Percentiles rank a stretch among this genome's conserved stretches.
These are phyloP conservation scores for Thecaphora frezii DNA, from an alignment of 1,284 basidiomycete species.

Conservation along the genomic window DNA sequence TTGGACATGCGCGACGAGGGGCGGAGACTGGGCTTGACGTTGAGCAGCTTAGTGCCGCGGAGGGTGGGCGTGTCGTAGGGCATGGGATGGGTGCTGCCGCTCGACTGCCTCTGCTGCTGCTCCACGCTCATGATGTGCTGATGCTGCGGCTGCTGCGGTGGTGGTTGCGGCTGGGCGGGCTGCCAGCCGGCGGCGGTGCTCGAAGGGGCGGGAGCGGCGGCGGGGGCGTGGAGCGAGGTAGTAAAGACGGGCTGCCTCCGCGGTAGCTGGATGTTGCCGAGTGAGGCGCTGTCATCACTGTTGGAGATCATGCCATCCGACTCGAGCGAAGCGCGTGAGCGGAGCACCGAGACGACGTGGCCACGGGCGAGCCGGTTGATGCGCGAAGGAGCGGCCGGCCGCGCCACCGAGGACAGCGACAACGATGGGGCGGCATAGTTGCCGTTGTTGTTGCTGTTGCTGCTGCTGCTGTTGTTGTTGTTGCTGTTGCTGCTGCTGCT, in stretches of 20 bases:
- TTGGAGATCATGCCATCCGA: neutral
- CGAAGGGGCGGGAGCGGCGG: too few relatives aligned
- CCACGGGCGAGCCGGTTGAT: neutral
- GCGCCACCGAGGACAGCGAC: neutral
- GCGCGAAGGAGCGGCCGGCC: too few relatives aligned
- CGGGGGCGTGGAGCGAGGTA: neutral
- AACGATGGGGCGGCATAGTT: neutral
- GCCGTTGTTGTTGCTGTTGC: too few relatives aligned
- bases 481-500: too few relatives aligned
- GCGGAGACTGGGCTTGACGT: neutral
- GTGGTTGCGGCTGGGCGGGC: too few relatives aligned
- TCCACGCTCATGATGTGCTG: neutral
- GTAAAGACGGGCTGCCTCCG: conserved; percentile 2
- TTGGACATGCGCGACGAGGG: neutral
- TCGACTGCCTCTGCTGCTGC: neutral
- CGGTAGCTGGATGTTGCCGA: neutral
- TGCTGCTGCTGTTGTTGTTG: too few relatives aligned
- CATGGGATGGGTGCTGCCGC: neutral
- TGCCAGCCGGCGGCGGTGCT: too few relatives aligned
- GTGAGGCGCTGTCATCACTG: neutral
- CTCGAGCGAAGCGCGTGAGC: neutral
- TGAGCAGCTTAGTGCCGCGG: neutral
- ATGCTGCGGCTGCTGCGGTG: too few relatives aligned
- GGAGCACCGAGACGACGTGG: neutral
- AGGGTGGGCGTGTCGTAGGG: neutral